Evolutionary conservation across 495 filamentous ascomycete genomes (phyloP), one percentile per base, ranked within the genome.

Genomic region (Podospora pseudoanserina): DNA sequence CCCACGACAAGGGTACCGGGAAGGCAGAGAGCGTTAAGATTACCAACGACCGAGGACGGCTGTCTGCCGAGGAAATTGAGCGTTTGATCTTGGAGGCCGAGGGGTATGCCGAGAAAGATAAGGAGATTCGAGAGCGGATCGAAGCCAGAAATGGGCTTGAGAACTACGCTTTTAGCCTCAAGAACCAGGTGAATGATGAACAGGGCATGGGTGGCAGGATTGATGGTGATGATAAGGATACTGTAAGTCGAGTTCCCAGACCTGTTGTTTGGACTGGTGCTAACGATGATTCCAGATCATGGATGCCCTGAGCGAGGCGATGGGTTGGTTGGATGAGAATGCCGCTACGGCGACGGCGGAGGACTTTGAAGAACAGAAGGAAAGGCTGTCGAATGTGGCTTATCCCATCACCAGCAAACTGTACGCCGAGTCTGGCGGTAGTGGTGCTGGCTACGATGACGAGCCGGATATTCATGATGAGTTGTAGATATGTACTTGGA

Each of bases 291-390:
- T 63, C 28, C 70, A 89, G 86, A 89, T 97, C 70, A 79, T 94
- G 73, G 91, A 96, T 65, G 94, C 93, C 62, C 88, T 97, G 79
- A 96, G 93, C 87, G 93, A 96, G 80, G 86, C 91, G 60, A 88
- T 86, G 65, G 91, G 92, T 72, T 99, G 95, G 95, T 87, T 97
- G 60, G 91, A 96, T 67, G 91, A 95, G 84, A 91, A 96, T 82
- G 92, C 85, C 65, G 85, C 86, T 67, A 89, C 89, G 63, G 95
- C 95, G 61, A 88, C 86, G 64, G 84, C 87, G 62, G 93, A 97
- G 81, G 94, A 97, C 81, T 96, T 97, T 74, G 90, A 94, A 78
- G 94, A 97, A 86, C 93, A 97, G 82, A 96, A 91, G 86, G 93
- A 97, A 87, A 94, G 92, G 83, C 86, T 98, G 66, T 91, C 89